phyloP scores from a whole-genome alignment of 2,329 filamentous ascomycete species.

The Fusarium lateritium region DNA sequence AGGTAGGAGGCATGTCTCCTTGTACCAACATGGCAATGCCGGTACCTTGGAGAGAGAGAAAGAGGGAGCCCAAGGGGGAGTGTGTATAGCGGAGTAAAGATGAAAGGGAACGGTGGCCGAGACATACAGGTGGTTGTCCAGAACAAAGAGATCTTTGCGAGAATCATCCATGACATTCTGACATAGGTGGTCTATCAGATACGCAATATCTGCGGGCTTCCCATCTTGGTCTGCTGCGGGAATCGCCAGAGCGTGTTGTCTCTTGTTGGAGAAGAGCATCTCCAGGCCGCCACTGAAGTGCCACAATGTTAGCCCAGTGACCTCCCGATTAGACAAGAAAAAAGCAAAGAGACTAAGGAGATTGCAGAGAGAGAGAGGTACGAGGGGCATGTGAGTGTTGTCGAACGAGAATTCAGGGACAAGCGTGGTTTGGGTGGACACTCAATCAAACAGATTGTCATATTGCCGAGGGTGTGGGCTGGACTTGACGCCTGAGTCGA shows the following conservation, averaged over 20 bases:
- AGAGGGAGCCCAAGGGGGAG: constrained; percentile 28
- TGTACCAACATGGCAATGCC: constrained; percentile 20
- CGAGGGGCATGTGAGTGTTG: constrained; percentile 6
- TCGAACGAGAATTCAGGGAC: constrained; percentile 34
- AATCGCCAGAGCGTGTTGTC: constrained; percentile 78
- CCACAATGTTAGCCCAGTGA: constrained; percentile 38
- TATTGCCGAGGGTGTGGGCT: constrained; percentile 18
- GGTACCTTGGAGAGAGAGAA: constrained; percentile 23
- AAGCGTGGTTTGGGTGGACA: constrained; percentile 35
- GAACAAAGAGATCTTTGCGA: constrained; percentile 89
- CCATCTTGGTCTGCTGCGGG: constrained; percentile 74
- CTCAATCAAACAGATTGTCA: constrained; percentile 23
- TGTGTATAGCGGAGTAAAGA: constrained; percentile 33
- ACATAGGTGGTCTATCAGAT: constrained; percentile 84
- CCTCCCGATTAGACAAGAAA: constrained; percentile 4
- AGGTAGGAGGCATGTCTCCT: constrained; percentile 10
- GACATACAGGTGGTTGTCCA: constrained; percentile 89
- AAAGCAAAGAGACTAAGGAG: constrained; percentile 23
- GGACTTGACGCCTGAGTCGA: constrained; percentile 12
- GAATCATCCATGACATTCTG: constrained; percentile 86
- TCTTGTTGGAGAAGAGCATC: constrained; percentile 89
- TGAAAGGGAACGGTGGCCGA: constrained; percentile 22
- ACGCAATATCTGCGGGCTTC: constrained; percentile 77
- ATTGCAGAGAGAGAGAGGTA: constrained; percentile 21
- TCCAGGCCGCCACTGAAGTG: constrained; percentile 85